phyloP scores from a whole-genome alignment of 805 yeast species.

The Candida quercuum region DNA sequence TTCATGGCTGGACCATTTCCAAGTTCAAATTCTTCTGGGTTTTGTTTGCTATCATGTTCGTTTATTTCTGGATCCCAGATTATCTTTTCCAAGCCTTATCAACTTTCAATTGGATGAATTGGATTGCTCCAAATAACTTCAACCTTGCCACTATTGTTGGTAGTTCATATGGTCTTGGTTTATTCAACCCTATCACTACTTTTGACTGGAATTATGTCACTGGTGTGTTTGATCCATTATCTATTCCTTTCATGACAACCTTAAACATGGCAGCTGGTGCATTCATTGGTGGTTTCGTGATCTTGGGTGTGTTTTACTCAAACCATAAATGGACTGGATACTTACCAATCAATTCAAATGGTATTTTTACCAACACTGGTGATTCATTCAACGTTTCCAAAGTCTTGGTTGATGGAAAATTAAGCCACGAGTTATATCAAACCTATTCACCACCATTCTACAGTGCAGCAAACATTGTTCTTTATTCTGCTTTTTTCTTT shows the following conservation, averaged over 20 bases:
- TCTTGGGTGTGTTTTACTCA: constrained; percentile 34
- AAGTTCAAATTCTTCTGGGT: constrained; percentile 31
- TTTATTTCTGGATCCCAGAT: constrained; percentile 41
- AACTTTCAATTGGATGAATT: constrained; percentile 49
- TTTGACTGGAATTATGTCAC: constrained; percentile 45
- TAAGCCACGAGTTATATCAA: constrained; percentile 43
- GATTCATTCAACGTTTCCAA: constrained; percentile 39
- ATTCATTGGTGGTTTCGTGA: constrained; percentile 26
- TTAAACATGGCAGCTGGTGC: constrained; percentile 30
- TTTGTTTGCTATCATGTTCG: constrained; percentile 28
- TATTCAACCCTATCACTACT: constrained; percentile 44
- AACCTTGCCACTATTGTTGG: constrained; percentile 48
- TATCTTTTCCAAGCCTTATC: constrained; percentile 38
- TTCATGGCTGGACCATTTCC: constrained; percentile 30
- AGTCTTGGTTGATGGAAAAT: constrained; percentile 38
- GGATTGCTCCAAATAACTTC: constrained; percentile 49
- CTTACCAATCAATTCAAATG: constrained; percentile 43
- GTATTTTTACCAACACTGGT: constrained; percentile 48
- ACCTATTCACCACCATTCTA: constrained; percentile 63
- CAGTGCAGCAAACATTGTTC: constrained; percentile 54
- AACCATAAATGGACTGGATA: constrained; percentile 34
- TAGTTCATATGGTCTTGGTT: constrained; percentile 38
- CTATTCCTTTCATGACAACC: constrained; percentile 38
- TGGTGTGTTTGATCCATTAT: constrained; percentile 36
- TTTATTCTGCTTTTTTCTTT: constrained; percentile 46